A percentile compares a stretch with the other conserved stretches of the same genome.
These are phyloP conservation scores for Wallacemonas sp. DNA, from an alignment of 208 protist species.

Conservation along the genomic window DNA sequence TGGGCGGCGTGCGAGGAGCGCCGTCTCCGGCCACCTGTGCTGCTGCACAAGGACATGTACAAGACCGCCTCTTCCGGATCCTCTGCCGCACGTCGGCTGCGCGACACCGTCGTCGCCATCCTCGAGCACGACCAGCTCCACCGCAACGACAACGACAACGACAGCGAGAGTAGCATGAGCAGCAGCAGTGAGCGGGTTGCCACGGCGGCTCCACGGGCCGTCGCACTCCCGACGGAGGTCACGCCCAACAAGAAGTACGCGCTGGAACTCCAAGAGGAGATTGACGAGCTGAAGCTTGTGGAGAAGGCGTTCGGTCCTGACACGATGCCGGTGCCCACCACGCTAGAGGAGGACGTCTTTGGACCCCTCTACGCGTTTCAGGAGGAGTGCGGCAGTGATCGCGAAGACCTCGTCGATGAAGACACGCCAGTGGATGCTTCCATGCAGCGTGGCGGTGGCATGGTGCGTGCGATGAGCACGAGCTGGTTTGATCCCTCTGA, in stretches of 20 bases:
- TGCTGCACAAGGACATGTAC: slow-evolving; percentile 63
- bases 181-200: no score
- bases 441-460: not conserved
- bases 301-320: slow-evolving; percentile 34
- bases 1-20: slow-evolving; percentile 64
- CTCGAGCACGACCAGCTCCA: not conserved
- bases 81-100: slow-evolving; percentile 26
- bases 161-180: no score
- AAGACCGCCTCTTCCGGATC: slow-evolving; percentile 23
- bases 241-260: slow-evolving; percentile 22
- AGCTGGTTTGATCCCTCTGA: slow-evolving; percentile 2
- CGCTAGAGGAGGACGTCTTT: slow-evolving; percentile 50
- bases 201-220: not conserved
- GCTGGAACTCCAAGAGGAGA: slow-evolving; percentile 35
- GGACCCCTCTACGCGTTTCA: slow-evolving; percentile 46
- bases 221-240: not conserved
- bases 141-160: no score
- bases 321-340: slow-evolving; percentile 27
- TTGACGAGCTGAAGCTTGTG: slow-evolving; percentile 40
- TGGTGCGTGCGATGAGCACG: not conserved
- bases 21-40: slow-evolving; percentile 48
- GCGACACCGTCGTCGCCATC: slow-evolving; percentile 22
- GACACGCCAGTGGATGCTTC: slow-evolving; percentile 13
- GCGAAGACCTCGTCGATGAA: slow-evolving; percentile 25
- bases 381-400: slow-evolving; percentile 60